Evolutionary conservation across 805 yeast species (phyloP).

Genomic region (Yamadazyma ubonensis): DNA sequence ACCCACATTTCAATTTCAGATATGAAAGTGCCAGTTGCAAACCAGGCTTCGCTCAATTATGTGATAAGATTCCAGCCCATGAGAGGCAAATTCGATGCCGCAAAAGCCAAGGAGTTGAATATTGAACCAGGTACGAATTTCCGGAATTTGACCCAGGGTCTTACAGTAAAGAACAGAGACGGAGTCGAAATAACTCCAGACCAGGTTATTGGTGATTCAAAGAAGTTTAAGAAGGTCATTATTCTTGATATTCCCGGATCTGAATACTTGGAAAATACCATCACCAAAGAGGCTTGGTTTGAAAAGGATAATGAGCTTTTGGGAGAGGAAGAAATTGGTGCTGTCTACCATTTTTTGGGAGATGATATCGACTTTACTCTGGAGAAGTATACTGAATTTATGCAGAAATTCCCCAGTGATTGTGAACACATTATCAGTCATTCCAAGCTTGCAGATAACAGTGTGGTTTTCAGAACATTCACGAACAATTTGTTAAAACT

Average conservation of each 20-base stretch:
- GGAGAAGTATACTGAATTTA: conserved; percentile 47
- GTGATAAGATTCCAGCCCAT: conserved; percentile 63
- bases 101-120: conserved; percentile 65
- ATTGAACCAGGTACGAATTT: conserved; percentile 64
- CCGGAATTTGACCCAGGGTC: conserved; percentile 59
- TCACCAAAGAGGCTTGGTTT: conserved; percentile 32
- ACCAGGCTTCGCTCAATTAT: conserved; percentile 58
- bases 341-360: conserved; percentile 79
- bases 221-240: conserved; percentile 57
- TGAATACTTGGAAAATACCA: conserved; percentile 38
- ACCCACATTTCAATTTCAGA: conserved; percentile 28
- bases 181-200: conserved; percentile 63
- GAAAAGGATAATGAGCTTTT: conserved; percentile 22
- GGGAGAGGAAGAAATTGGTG: conserved; percentile 40
- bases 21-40: conserved; percentile 10
- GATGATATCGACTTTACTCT: conserved; percentile 48
- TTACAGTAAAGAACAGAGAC: conserved; percentile 51
- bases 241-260: conserved; percentile 60
- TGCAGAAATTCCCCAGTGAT: conserved; percentile 51
- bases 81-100: conserved; percentile 73
- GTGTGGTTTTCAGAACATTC: conserved; percentile 56
- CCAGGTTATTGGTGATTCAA: conserved; percentile 68
- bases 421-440: conserved; percentile 75
- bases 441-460: conserved; percentile 57
- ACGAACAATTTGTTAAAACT: conserved; percentile 55